phyloP scores from a whole-genome alignment of 306 rosid species.

The Astragalus membranaceus region DNA sequence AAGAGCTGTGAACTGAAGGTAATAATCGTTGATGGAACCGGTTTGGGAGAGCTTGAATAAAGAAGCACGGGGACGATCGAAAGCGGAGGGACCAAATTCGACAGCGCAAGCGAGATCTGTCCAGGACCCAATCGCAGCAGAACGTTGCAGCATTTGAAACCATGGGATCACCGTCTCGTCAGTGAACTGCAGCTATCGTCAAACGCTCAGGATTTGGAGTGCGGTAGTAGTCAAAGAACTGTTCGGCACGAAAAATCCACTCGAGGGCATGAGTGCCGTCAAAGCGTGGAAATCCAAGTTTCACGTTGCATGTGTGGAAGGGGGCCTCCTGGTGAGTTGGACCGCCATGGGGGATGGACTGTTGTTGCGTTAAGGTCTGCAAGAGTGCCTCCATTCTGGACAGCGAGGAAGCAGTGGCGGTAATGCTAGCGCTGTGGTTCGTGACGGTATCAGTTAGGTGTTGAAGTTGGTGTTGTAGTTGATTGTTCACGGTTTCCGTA shows the following conservation, averaged over 20 bases:
- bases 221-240: too few relatives aligned
- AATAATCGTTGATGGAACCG: background rate
- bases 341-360: too few relatives aligned
- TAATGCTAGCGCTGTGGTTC: too few relatives aligned
- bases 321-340: too few relatives aligned
- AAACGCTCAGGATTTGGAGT: background rate
- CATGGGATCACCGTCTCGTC: too few relatives aligned
- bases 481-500: too few relatives aligned
- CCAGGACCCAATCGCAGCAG: background rate
- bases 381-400: too few relatives aligned
- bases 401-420: too few relatives aligned
- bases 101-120: background rate
- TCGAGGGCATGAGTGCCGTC: background rate
- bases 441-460: too few relatives aligned
- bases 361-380: too few relatives aligned
- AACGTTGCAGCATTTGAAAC: background rate
- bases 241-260: background rate
- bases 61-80: background rate
- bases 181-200: background rate
- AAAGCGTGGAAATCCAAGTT: background rate
- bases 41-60: background rate
- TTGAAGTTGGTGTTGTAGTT: too few relatives aligned
- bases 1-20: background rate
- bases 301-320: background rate
- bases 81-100: background rate